These are phyloP conservation scores for Aspergillus fumigatiaffinis DNA, from an alignment of 2,329 filamentous ascomycete genomes.

Conservation along the genomic window DNA sequence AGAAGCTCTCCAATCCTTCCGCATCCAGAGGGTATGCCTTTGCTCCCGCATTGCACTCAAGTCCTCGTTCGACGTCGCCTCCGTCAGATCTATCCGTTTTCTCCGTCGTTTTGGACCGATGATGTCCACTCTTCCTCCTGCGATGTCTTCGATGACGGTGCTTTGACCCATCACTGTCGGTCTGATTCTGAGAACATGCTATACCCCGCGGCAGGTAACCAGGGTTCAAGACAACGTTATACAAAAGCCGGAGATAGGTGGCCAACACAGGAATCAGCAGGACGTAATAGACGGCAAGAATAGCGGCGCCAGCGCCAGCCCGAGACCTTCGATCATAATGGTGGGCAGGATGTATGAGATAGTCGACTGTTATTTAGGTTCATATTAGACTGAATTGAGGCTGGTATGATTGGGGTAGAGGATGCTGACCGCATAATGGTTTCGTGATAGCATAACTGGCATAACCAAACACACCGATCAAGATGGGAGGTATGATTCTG, in stretches of 20 bases:
- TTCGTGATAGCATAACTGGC: slow-evolving; percentile 68
- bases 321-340: slow-evolving; percentile 39
- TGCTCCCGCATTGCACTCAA: slow-evolving; percentile 19
- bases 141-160: slow-evolving; percentile 14
- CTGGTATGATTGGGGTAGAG: not conserved
- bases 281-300: slow-evolving; percentile 70
- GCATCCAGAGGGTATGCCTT: slow-evolving; percentile 50
- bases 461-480: slow-evolving; percentile 64
- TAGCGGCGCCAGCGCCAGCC: slow-evolving; percentile 59
- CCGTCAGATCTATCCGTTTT: slow-evolving; percentile 15
- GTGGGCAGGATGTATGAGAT: slow-evolving; percentile 56
- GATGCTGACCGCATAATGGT: slow-evolving; percentile 61
- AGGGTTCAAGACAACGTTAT: slow-evolving; percentile 65
- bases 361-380: slow-evolving; percentile 55
- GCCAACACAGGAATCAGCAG: slow-evolving; percentile 63
- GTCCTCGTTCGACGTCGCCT: slow-evolving; percentile 26
- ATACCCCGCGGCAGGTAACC: slow-evolving; percentile 68
- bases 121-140: slow-evolving; percentile 22
- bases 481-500: slow-evolving; percentile 65
- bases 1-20: slow-evolving; percentile 70
- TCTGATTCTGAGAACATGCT: slow-evolving; percentile 28
- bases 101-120: slow-evolving; percentile 20
- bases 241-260: slow-evolving; percentile 68
- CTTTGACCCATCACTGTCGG: slow-evolving; percentile 16
- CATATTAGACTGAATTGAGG: not conserved